These are phyloP conservation scores for Wickerhamomyces mucosus DNA, from an alignment of 805 yeast species.

Conservation along the genomic window DNA sequence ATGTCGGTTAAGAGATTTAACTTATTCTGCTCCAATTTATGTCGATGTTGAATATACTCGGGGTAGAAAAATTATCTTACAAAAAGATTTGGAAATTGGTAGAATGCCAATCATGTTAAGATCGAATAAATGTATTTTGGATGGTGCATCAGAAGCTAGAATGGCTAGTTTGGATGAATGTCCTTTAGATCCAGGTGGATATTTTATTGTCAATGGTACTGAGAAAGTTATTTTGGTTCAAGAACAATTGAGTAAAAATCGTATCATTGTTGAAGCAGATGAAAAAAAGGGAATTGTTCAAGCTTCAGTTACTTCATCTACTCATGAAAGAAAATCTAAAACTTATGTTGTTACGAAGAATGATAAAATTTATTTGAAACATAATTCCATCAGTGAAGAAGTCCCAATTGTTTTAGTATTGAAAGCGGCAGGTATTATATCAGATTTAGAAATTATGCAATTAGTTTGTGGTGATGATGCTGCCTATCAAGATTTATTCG, in stretches of 20 bases:
- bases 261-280: slow-evolving; percentile 97
- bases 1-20: slow-evolving; percentile 87
- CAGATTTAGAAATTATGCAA: slow-evolving; percentile 90
- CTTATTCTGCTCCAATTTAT: slow-evolving; percentile 90
- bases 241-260: slow-evolving; percentile 92
- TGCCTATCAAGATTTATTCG: slow-evolving; percentile 83
- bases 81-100: slow-evolving; percentile 87
- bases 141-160: slow-evolving; percentile 64
- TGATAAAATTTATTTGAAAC: slow-evolving; percentile 82
- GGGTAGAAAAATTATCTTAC: slow-evolving; percentile 86
- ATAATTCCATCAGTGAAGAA: slow-evolving; percentile 92
- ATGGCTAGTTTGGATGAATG: slow-evolving; percentile 92
- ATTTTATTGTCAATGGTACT: slow-evolving; percentile 94
- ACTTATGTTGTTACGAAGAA: slow-evolving; percentile 92
- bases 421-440: slow-evolving; percentile 90
- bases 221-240: slow-evolving; percentile 95
- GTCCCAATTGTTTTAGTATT: slow-evolving; percentile 87
- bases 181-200: slow-evolving; percentile 98
- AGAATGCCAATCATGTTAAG: slow-evolving; percentile 98
- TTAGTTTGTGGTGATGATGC: slow-evolving; percentile 88
- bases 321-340: slow-evolving; percentile 96
- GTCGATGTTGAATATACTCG: slow-evolving; percentile 97
- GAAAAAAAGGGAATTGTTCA: slow-evolving; percentile 90
- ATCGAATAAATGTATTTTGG: slow-evolving; percentile 82
- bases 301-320: slow-evolving; percentile 95